Conservation (phyloP, 2,329 filamentous ascomycete genomes). For the Fusarium mundagurra region DNA sequence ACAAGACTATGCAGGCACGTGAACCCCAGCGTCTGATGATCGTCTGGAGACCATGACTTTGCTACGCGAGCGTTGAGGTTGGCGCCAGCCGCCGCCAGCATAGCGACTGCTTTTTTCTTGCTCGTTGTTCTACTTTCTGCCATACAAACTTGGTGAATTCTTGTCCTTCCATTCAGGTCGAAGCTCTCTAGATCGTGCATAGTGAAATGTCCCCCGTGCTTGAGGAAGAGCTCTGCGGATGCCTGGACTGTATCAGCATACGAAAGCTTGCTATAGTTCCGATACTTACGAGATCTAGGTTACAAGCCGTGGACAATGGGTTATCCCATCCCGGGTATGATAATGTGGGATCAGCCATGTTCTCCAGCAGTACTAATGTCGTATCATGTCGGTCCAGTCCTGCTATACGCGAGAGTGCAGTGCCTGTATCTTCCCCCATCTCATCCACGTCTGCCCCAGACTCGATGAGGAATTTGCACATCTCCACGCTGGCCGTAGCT, state of each 20-base stretch:
- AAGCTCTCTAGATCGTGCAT: slow-evolving; percentile 8
- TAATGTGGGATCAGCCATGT: slow-evolving; percentile 15
- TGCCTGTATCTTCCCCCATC: slow-evolving; percentile 6
- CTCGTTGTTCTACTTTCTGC: background rate
- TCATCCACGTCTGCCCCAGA: slow-evolving; percentile 27
- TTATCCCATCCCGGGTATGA: slow-evolving; percentile 14
- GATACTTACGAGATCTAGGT: slow-evolving; percentile 1
- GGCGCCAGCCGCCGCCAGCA: background rate
- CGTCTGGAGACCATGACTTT: slow-evolving; percentile 12
- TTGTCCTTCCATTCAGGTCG: slow-evolving; percentile 7
- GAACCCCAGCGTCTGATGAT: background rate
- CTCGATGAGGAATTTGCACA: slow-evolving; percentile 26
- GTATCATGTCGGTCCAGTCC: background rate
- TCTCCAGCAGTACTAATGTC: slow-evolving; percentile 7
- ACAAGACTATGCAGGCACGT: slow-evolving; percentile 6
- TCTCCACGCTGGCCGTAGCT: background rate
- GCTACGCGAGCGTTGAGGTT: background rate
- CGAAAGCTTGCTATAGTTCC: rapidly evolving
- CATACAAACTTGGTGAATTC: slow-evolving; percentile 9
- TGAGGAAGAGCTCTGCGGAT: slow-evolving; percentile 1
- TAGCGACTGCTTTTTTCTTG: slow-evolving; percentile 1
- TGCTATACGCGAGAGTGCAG: slow-evolving; percentile 7
- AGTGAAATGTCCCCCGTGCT: background rate
- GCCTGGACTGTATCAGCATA: background rate
- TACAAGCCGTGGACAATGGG: background rate